Conservation (phyloP, 495 filamentous ascomycete genomes). For the Neurospora sp. region DNA sequence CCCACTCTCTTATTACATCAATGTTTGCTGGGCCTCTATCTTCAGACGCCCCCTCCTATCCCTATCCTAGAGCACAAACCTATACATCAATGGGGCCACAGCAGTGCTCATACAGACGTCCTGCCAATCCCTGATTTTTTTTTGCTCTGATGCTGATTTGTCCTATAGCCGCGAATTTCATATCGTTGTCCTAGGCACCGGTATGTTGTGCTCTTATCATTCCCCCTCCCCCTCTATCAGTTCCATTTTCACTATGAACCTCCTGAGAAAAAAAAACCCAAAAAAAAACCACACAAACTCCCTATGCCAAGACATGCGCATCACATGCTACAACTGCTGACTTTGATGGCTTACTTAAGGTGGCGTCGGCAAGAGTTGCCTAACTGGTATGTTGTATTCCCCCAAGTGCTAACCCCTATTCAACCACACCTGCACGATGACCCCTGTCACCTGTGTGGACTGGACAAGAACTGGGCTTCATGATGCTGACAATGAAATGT, state of each 20-base stretch:
- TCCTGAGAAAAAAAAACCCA: background rate
- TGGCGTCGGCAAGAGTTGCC: slow-evolving; percentile 95
- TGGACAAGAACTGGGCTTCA: background rate
- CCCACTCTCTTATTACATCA: background rate
- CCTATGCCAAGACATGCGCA: slow-evolving; percentile 7
- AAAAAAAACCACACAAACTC: background rate
- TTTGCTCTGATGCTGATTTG: slow-evolving; percentile 3
- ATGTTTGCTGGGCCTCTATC: background rate
- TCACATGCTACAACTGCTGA: slow-evolving; percentile 26
- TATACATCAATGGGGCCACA: background rate
- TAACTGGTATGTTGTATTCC: slow-evolving; percentile 63
- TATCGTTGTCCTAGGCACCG: slow-evolving; percentile 26
- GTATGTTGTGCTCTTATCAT: slow-evolving; percentile 10
- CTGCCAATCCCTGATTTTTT: background rate
- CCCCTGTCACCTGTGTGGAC: background rate
- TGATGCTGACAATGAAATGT: slow-evolving; percentile 4
- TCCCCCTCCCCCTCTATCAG: background rate
- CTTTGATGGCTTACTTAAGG: slow-evolving; percentile 41
- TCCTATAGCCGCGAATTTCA: slow-evolving; percentile 22
- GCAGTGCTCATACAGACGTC: background rate
- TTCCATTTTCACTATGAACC: background rate
- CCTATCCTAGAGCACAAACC: background rate
- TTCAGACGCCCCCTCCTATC: background rate
- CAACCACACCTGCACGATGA: background rate
- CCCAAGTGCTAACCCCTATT: slow-evolving; percentile 8